Base-by-base conservation (phyloP, 129 eudicot species). In the Escallonia rubra region DNA sequence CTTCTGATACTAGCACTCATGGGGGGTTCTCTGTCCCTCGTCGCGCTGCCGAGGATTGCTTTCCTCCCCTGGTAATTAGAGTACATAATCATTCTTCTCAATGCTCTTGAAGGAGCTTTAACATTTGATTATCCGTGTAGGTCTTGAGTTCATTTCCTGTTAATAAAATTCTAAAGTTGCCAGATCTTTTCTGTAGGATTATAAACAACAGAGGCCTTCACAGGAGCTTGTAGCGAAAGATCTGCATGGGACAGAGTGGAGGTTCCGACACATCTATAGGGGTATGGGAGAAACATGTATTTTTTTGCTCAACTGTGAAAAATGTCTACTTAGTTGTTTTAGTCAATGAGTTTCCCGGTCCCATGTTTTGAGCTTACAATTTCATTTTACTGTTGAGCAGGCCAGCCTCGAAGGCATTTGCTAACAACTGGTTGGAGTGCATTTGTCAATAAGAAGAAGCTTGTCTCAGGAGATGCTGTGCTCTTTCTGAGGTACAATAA, bases 21-120 rank as follows among this genome's bases (percentile, higher is more conserved):
- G 99, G 99, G 11, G 99, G 99, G 16, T 94, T 94, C 75, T 94
- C 99, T 3, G 99, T 94, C 15, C 99, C 99, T 66, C 93, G 99
- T 46, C 80, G 99, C 43, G 99, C 99, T 51, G 97, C 99, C 2
- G 97, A 94, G 79, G 99, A 94, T 71, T 94, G 99, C 86, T 94
- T 94, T 68, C 96, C 97, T 42, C 90, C 99, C 9, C 72, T 94
- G 87, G 98, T 92, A 83, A 39, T 9, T 45, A 39, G 8, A n/a
- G 15, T 48, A 16, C 34, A 23, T 23, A 39, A 56, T 41, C 54
- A 12, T 10, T 16, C 46, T 61, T 43, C 40, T 43, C 16, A 5
- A 57, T 12, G 23, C 12, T 52, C 12, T 52, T 52, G n/a, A 7
- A 23, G 34, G 12, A 7, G 12, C 12, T 9, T 52, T 4, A 7